Evolutionary conservation across 306 rosid species (phyloP).

Genomic region (Malus domestica): DNA sequence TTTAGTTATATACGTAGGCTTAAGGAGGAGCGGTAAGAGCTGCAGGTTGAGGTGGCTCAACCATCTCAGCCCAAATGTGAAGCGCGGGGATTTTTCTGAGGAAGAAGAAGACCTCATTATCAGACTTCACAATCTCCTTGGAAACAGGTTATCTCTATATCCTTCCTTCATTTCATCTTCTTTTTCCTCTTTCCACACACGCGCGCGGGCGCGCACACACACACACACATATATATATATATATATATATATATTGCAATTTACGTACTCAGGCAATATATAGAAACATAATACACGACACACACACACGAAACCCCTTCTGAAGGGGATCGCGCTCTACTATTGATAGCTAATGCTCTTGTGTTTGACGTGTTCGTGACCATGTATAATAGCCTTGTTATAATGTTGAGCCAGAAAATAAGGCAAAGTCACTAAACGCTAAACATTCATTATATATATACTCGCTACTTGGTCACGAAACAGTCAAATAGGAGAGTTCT

Average conservation of each 20-base stretch:
- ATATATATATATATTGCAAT: no score
- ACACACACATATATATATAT: rapidly evolving
- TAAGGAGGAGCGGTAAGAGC: conserved; percentile 25
- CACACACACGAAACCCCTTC: no score
- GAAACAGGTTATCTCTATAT: conserved; percentile 19
- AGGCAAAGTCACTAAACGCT: no score
- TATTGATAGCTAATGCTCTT: no score
- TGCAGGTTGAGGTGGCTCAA: conserved; percentile 36
- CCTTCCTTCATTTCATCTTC: not conserved
- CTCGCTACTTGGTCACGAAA: not conserved
- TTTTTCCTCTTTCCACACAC: not conserved
- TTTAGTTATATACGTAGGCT: not conserved
- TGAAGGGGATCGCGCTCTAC: no score
- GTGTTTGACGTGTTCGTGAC: no score
- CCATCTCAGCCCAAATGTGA: conserved; percentile 26
- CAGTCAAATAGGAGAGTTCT: no score
- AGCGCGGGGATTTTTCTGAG: conserved; percentile 20
- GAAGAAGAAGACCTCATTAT: conserved; percentile 30
- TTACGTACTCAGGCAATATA: not conserved
- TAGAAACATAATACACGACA: no score
- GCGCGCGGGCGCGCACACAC: no score
- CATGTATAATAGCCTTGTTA: no score
- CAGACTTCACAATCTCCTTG: conserved; percentile 31
- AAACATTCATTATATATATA: no score
- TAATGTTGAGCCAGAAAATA: no score